A percentile compares a stretch with the other conserved stretches of the same genome.
Conservation (phyloP, 371 early-diverging fungal species). For the Mortierella sp. region DNA sequence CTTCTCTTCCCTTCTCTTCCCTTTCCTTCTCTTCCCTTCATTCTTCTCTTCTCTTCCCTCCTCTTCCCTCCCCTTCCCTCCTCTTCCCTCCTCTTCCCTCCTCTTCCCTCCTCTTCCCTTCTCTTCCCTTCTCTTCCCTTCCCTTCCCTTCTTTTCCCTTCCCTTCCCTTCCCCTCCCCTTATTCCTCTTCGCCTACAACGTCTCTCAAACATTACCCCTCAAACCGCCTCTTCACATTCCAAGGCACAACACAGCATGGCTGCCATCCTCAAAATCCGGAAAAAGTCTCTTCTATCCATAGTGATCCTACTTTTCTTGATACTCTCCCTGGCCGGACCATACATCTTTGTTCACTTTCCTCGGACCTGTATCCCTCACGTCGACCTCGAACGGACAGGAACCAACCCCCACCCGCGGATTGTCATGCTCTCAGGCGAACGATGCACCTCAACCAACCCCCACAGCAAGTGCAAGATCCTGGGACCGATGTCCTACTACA, state of each 20-base stretch:
- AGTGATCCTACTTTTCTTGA: not conserved
- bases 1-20: not conserved
- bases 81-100: not conserved
- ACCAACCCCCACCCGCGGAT: slow-evolving; percentile 19
- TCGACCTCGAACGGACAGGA: slow-evolving; percentile 9
- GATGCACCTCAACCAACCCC: slow-evolving; percentile 8
- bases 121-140: not conserved
- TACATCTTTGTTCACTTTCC: slow-evolving; percentile 30
- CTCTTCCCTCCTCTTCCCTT: not conserved
- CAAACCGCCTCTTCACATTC: not conserved
- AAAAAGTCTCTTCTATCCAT: not conserved
- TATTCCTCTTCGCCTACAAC: not conserved
- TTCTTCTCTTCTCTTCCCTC: not conserved
- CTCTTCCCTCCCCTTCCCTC: not conserved
- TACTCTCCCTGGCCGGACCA: not conserved
- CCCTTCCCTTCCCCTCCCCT: not conserved
- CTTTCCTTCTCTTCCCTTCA: not conserved
- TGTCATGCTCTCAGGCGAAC: slow-evolving; percentile 41
- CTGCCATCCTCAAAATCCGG: not conserved
- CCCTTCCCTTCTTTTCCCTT: not conserved
- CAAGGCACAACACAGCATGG: not conserved
- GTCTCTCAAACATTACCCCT: too few relatives aligned
- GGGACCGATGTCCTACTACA: slow-evolving; percentile 20
- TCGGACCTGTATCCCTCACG: slow-evolving; percentile 27
- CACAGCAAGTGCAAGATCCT: slow-evolving; percentile 30